Conservation (phyloP, 2,329 filamentous ascomycete genomes). For the Apiospora hydei region DNA sequence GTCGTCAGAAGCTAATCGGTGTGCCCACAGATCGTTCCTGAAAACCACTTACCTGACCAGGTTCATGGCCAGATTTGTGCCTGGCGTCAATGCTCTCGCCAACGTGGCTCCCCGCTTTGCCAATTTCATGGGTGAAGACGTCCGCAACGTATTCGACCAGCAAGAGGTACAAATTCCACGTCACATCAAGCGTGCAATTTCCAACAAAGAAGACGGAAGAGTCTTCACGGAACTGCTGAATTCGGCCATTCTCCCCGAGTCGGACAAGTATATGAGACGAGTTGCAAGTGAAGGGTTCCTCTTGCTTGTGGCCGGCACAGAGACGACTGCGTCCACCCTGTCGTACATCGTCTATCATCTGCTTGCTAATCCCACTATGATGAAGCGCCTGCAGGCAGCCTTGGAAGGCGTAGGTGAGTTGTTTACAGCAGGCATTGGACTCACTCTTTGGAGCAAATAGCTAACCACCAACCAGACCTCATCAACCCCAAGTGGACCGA, state of each 20-base stretch:
- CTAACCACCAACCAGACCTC: neutral
- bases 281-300: conserved; percentile 49
- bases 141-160: conserved; percentile 28
- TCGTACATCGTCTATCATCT: conserved; percentile 12
- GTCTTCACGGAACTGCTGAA: conserved; percentile 47
- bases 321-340: conserved; percentile 43
- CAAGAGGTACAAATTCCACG: conserved; percentile 31
- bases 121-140: conserved; percentile 33
- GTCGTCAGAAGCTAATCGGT: neutral
- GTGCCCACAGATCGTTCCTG: conserved; percentile 31
- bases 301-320: conserved; percentile 48
- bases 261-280: conserved; percentile 44
- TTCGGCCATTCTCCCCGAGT: conserved; percentile 40
- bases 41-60: conserved; percentile 35
- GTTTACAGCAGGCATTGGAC: neutral
- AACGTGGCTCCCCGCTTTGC: conserved; percentile 32
- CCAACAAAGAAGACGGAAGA: conserved; percentile 44
- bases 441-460: neutral
- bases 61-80: conserved; percentile 25
- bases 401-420: conserved; percentile 3
- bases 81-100: conserved; percentile 27
- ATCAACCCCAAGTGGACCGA: neutral
- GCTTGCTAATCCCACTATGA: neutral
- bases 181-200: conserved; percentile 41
- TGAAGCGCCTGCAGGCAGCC: neutral